Base-by-base conservation (phyloP, 164 flowering plant genomes). In the Chimonanthus praecox region DNA sequence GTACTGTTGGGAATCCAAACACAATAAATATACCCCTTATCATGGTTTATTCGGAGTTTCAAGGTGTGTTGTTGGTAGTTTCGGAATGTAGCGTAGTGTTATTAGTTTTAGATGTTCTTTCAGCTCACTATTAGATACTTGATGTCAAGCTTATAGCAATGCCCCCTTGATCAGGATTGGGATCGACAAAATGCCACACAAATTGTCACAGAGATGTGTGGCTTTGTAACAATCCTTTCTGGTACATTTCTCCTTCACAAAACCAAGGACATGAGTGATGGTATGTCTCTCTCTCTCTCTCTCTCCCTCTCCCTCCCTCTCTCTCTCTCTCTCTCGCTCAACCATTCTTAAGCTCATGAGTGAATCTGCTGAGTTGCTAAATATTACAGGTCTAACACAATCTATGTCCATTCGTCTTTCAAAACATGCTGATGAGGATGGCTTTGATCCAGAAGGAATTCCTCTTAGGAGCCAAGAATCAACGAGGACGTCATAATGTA, bases 211-310 rank as follows among this genome's bases (percentile, higher is more conserved):
- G 89, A 90, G 80, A 73, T 89, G 80, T 90, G 92, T 71, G 95
- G 95, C 4, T 90, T 90, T 78, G 86, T 89, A 58, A 90, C 92
- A 0, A 90, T 90, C 69, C 87, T 91, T 15, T 82, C 87, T 2
- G 92, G 94, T 48, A 88, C 94, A 16, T 88, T 91, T 82, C 90
- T 91, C 79, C 89, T 91, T 51, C 96, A 91, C 83, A 88, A 79
- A 79, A 91, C 93, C 5, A 87, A 87, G 77, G 93, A 90, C 79
- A 83, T 89, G 93, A 76, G 64, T 64, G 87, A 87, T 51, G 86
- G 87, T 87, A 77, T 47, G 79, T 62, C 60, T 16, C 8, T 47
- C 49, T 54, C 4, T 54, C 60, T 10, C 18, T 47, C 49, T 47
- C 7, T 66, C 21, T 18, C 18, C 49, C 48, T 48, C 49, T 33